Evolutionary conservation across 2,329 filamentous ascomycete genomes (phyloP).

Genomic region (Clonostachys rhizophaga): DNA sequence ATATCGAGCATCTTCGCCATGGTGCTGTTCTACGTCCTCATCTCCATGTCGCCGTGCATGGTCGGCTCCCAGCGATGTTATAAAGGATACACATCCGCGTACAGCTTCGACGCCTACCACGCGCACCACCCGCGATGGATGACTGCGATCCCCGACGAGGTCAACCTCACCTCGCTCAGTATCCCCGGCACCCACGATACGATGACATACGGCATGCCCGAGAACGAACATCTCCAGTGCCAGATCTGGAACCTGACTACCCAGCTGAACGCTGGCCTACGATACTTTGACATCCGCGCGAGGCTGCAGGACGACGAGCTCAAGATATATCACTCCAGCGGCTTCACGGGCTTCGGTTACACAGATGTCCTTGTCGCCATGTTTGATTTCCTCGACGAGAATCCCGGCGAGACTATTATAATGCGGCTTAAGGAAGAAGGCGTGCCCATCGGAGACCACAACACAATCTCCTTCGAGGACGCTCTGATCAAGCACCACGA

Average conservation of each 20-base stretch:
- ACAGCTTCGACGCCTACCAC: slow-evolving; percentile 26
- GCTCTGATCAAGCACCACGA: slow-evolving; percentile 35
- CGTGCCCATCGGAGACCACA: slow-evolving; percentile 22
- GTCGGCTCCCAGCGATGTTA: slow-evolving; percentile 15
- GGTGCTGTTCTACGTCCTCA: slow-evolving; percentile 13
- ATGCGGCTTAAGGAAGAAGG: slow-evolving; percentile 47
- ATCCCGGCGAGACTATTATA: slow-evolving; percentile 40
- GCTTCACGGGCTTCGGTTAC: slow-evolving; percentile 38
- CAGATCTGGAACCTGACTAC: slow-evolving; percentile 38
- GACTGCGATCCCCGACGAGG: slow-evolving; percentile 30
- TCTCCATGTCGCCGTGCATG: slow-evolving; percentile 14
- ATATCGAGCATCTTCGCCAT: slow-evolving; percentile 6
- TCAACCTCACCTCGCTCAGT: slow-evolving; percentile 35
- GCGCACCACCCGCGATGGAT: slow-evolving; percentile 26
- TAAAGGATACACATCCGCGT: slow-evolving; percentile 22
- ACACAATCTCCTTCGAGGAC: slow-evolving; percentile 35
- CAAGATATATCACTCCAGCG: slow-evolving; percentile 40
- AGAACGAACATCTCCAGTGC: slow-evolving; percentile 30
- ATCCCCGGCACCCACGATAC: slow-evolving; percentile 50
- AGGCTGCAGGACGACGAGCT: slow-evolving; percentile 34
- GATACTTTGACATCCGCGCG: slow-evolving; percentile 44
- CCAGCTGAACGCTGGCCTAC: slow-evolving; percentile 40
- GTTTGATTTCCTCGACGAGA: slow-evolving; percentile 35
- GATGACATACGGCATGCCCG: slow-evolving; percentile 36
- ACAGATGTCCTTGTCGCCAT: slow-evolving; percentile 35